Conservation (phyloP, 441 rosid species). For the Syzygium malaccense region DNA sequence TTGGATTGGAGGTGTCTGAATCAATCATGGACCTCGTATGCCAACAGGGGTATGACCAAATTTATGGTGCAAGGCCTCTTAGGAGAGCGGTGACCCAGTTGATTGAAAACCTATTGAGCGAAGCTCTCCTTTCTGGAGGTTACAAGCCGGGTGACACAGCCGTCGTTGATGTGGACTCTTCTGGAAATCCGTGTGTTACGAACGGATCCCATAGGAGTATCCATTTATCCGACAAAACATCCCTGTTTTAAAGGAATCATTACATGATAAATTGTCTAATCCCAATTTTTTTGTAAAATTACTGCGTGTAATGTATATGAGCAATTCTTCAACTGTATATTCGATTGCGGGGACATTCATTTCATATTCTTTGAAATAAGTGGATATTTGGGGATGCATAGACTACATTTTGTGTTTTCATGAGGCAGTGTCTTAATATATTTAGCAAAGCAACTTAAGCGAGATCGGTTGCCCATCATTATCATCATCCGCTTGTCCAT, state of each 20-base stretch:
- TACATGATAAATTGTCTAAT: background rate
- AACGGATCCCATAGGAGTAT: slow-evolving; percentile 33
- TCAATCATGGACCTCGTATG: slow-evolving; percentile 70
- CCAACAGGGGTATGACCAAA: slow-evolving; percentile 70
- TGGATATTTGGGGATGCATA: background rate
- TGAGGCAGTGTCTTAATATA: background rate
- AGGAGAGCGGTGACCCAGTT: slow-evolving; percentile 75
- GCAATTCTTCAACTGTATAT: background rate
- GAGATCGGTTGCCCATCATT: background rate
- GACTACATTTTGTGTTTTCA: background rate
- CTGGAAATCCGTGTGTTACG: slow-evolving; percentile 62
- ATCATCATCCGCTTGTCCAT: background rate
- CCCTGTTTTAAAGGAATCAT: slow-evolving; percentile 14
- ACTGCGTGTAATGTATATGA: background rate
- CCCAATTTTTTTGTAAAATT: background rate
- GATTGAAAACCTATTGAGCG: slow-evolving; percentile 80
- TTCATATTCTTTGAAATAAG: background rate
- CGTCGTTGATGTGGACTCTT: slow-evolving; percentile 58
- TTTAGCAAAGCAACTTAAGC: background rate
- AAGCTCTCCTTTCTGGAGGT: slow-evolving; percentile 68
- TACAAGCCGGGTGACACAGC: slow-evolving; percentile 83
- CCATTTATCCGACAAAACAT: slow-evolving; percentile 47
- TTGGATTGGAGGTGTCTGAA: slow-evolving; percentile 77
- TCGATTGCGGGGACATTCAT: background rate
- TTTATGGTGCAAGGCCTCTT: slow-evolving; percentile 83